Conservation (phyloP, 2,329 filamentous ascomycete genomes). For the Alternaria dauci region DNA sequence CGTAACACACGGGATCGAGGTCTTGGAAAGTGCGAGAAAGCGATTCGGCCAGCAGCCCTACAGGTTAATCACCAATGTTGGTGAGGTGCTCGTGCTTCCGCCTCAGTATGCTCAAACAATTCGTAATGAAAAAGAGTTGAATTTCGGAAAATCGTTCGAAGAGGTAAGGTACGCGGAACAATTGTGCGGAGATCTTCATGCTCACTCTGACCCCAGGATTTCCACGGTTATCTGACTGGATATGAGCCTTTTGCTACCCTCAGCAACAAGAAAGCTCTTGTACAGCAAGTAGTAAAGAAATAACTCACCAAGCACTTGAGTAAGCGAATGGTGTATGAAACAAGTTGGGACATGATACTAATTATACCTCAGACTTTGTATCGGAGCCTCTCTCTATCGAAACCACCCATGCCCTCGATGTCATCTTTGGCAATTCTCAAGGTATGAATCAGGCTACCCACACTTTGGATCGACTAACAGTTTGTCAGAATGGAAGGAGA, state of each 20-base stretch:
- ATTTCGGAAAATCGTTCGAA: neutral
- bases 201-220: neutral
- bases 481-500: too few relatives aligned
- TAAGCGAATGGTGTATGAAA: neutral
- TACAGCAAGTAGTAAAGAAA: neutral
- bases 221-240: neutral
- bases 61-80: neutral
- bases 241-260: neutral
- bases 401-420: neutral
- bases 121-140: neutral
- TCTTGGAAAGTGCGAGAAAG: neutral
- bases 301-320: slow-evolving; percentile 2
- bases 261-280: neutral
- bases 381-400: slow-evolving; percentile 1
- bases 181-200: neutral
- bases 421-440: neutral
- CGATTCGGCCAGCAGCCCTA: slow-evolving; percentile 5
- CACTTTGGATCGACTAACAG: rapidly evolving
- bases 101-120: neutral
- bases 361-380: neutral
- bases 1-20: neutral
- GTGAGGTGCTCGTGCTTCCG: neutral
- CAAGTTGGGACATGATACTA: neutral
- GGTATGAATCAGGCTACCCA: rapidly evolving
- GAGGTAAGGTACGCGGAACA: neutral